Percentiles rank a stretch among this genome's conserved stretches.
These are phyloP conservation scores for Neonectria hederae DNA, from an alignment of 2,329 filamentous ascomycete genomes.

Conservation along the genomic window DNA sequence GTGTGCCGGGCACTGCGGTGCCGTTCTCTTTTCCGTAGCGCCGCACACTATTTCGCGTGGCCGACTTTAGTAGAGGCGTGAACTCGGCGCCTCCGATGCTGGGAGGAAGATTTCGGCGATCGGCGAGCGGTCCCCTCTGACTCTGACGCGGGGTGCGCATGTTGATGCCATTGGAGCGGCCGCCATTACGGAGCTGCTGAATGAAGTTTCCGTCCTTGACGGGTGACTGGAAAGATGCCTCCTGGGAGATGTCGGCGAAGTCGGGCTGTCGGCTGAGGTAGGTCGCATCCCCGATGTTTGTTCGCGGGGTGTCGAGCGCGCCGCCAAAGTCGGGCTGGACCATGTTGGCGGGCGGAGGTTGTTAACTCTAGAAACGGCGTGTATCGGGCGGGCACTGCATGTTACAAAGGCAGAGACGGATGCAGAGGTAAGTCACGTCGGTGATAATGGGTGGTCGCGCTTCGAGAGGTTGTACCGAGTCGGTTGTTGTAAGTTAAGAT, in stretches of 20 bases:
- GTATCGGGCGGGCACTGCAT: slow-evolving; percentile 33
- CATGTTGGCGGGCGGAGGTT: slow-evolving; percentile 56
- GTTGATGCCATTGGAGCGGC: slow-evolving; percentile 63
- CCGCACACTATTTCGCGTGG: slow-evolving; percentile 76
- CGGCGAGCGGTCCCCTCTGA: slow-evolving; percentile 71
- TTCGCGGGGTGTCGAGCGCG: slow-evolving; percentile 85
- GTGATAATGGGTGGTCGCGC: slow-evolving; percentile 4
- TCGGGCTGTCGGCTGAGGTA: slow-evolving; percentile 76
- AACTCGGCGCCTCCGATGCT: slow-evolving; percentile 80
- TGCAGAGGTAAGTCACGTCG: slow-evolving; percentile 8
- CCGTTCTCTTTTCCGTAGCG: slow-evolving; percentile 71
- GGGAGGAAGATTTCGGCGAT: slow-evolving; percentile 75
- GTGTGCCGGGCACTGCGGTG: slow-evolving; percentile 70
- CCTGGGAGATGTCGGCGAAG: slow-evolving; percentile 82
- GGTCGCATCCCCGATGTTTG: slow-evolving; percentile 84
- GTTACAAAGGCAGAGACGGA: slow-evolving; percentile 25
- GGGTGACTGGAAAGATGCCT: slow-evolving; percentile 86
- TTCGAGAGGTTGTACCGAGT: slow-evolving; percentile 20
- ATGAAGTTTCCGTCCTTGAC: slow-evolving; percentile 75
- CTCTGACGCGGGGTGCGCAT: slow-evolving; percentile 75
- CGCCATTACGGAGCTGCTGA: slow-evolving; percentile 76
- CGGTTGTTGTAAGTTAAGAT: slow-evolving; percentile 36
- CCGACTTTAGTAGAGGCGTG: slow-evolving; percentile 88
- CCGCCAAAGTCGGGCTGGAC: slow-evolving; percentile 68
- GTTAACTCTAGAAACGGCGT: slow-evolving; percentile 34